Base-by-base conservation (phyloP, 306 rosid genomes). In the Gastrolobium bilobum region DNA sequence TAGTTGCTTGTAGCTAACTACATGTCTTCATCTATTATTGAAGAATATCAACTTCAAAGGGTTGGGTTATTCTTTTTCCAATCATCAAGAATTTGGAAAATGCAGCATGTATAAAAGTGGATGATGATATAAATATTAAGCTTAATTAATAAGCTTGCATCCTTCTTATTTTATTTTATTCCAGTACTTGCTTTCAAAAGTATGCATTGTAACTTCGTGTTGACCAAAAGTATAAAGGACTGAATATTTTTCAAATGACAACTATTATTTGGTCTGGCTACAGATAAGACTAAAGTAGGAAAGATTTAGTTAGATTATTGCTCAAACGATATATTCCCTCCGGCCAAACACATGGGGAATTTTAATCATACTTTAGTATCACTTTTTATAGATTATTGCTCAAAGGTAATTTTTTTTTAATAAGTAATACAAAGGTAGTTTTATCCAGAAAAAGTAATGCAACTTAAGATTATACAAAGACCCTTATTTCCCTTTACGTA, bases 41-140 rank as follows among this genome's bases (percentile, higher is more conserved):
- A 75, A 30, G 78, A 76, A 83, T 59, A 86, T 83, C 62, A 81
- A 78, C 75, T 56, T 38, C 64, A 52, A 52, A 59, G 72, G 83
- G 85, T 89, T 88, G 83, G 90, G 84, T 85, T 79, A 66, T 84
- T 71, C 72, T 86, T 81, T 84, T 80, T 82, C 88, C 87, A 57
- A 75, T 87, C 86, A 67, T 76, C 47, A 84, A 72, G 90, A 90
- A 81, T 84, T 82, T 89, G 88, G 86, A 82, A 57, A 71, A 80
- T 81, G 79, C 63, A 72, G 84, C 88, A 83, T 91, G 86, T 90
- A 86, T 60, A 80, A 79, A 82, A 82, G 83, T 70, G 81, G 90
- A 88, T 80, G 86, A 80, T 77, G 78, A 54, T 81, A 54, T 81
- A 82, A 80, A 72, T 87, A 63, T 72, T 84, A 78, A 82, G 79